Percentiles rank a stretch among this genome's conserved stretches.
phyloP scores from a whole-genome alignment of 768 basidiomycete genomes.

The Ephemerocybe angulata region DNA sequence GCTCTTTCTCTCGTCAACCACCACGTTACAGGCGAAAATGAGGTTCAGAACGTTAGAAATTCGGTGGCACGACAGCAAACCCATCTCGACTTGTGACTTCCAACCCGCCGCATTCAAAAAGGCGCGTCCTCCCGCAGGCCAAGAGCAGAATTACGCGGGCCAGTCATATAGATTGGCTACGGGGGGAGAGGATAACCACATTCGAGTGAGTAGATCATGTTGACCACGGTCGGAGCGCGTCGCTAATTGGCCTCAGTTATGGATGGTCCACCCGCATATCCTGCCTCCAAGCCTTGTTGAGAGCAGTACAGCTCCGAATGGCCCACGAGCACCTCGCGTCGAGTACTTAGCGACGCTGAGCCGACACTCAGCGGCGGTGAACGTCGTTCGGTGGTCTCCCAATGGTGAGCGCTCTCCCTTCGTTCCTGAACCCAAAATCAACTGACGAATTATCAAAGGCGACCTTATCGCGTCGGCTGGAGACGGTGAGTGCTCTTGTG shows the following conservation, averaged over 20 bases:
- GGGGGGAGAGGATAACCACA: slow-evolving; percentile 94
- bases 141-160: slow-evolving; percentile 53
- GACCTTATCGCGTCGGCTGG: slow-evolving; percentile 95
- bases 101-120: slow-evolving; percentile 82
- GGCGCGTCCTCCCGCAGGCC: slow-evolving; percentile 57
- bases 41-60: slow-evolving; percentile 90
- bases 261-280: slow-evolving; percentile 94
- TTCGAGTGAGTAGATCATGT: slow-evolving; percentile 64
- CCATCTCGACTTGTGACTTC: slow-evolving; percentile 96
- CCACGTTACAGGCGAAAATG: slow-evolving; percentile 42
- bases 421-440: not conserved
- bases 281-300: slow-evolving; percentile 55
- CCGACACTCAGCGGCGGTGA: slow-evolving; percentile 92
- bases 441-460: slow-evolving; percentile 40
- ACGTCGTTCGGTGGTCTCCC: slow-evolving; percentile 94
- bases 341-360: slow-evolving; percentile 94
- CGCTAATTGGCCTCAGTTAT: slow-evolving; percentile 50
- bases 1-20: not conserved
- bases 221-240: slow-evolving; percentile 6
- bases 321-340: slow-evolving; percentile 65
- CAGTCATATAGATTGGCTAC: slow-evolving; percentile 92
- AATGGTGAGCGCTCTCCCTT: slow-evolving; percentile 55
- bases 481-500: slow-evolving; percentile 64
- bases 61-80: slow-evolving; percentile 93
- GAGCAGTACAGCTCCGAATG: slow-evolving; percentile 20